Base-by-base conservation (phyloP, 345 rosid species). In the Laguncularia racemosa region DNA sequence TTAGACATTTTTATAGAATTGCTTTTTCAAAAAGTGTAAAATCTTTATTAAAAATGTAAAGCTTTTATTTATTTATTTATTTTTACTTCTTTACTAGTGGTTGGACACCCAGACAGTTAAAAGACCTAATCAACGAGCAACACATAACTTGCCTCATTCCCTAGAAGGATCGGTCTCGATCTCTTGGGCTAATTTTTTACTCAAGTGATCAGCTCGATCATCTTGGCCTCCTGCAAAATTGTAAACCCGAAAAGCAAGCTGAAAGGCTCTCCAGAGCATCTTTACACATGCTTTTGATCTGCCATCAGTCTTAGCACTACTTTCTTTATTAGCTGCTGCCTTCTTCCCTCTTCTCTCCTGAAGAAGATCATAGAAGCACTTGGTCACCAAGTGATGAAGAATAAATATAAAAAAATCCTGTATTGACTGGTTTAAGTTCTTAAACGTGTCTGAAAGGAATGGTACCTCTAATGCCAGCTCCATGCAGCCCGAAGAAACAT, bases 181-280 rank as follows among this genome's bases (percentile, higher is more conserved):
- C 70, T 76, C 88, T 28, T 68, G 67, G 55, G 85, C 91, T 57
- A 84, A 63, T 57, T 76, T 75, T 69, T 62, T 71, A 21, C 76
- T 76, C 46, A 84, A 61, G 60, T 53, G 58, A 52, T 84, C 85
- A 19, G 84, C 85, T 52, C 84, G 68, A 53, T 84, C 91, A 60
- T 84, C 91, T 2, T 79, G 82, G 21, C 91, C 85, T 17, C 88
- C 88, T n/a, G 88, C 91, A 63, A 82, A 84, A 46, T 75, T 67
- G 69, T 84, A 82, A 43, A 82, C 84, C 14, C 68, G 68, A 65
- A 77, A 84, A 50, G 84, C 91, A 46, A 84, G 73, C 33, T 79
- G 88, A 63, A 84, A 84, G 48, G 88, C 82, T 46, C 76, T 72
- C 91, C 84, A 82, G 19, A 84, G 77, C 70, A 77, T 71, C 56